Conservation (phyloP, 495 filamentous ascomycete genomes). For the Penicillium tannophilum region DNA sequence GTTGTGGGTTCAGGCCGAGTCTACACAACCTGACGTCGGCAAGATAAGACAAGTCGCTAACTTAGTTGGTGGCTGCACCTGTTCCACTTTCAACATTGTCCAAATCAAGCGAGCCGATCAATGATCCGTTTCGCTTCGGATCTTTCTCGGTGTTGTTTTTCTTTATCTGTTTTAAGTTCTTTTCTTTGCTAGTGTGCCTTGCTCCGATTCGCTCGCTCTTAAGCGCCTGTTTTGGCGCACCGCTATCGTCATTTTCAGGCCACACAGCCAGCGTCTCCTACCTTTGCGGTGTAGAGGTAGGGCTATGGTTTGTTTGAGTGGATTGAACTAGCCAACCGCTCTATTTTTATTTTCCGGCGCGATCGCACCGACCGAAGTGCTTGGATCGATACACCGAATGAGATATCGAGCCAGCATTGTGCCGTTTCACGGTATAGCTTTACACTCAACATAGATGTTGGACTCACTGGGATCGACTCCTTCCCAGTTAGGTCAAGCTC, state of each 20-base stretch:
- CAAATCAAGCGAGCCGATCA: neutral
- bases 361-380: too few species aligned
- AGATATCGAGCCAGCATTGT: too few species aligned
- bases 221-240: neutral
- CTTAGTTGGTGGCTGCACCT: neutral
- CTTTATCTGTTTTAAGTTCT: neutral
- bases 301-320: neutral
- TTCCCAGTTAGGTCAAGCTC: too few species aligned
- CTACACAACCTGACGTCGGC: neutral
- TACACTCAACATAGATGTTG: too few species aligned
- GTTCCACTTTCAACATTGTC: neutral
- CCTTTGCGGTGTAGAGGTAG: neutral
- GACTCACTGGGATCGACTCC: too few species aligned
- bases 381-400: too few species aligned
- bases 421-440: too few species aligned
- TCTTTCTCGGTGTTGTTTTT: neutral
- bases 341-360: too few species aligned
- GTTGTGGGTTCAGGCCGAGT: neutral
- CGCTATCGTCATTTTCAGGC: neutral
- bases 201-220: neutral
- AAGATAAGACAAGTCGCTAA: neutral
- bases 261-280: too few species aligned
- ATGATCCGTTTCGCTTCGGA: neutral
- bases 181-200: neutral
- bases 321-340: too few species aligned